Evolutionary conservation across 176 grass and related monocot genomes (phyloP).

Genomic region (Saccharum spontaneum): DNA sequence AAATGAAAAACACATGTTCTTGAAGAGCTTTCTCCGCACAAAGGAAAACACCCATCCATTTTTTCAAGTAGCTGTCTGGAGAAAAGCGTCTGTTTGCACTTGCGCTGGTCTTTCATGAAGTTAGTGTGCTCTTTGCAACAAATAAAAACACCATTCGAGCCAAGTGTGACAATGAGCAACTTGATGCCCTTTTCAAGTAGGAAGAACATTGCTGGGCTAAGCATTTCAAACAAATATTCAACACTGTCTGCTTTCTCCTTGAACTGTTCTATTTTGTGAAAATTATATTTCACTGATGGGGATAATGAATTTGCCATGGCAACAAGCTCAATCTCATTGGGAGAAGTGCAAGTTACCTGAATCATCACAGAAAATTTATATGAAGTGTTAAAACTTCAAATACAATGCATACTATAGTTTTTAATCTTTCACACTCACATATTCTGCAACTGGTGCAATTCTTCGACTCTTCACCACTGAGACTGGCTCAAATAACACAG

Average conservation of each 20-base stretch:
- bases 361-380: constrained; percentile 28
- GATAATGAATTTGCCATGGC: constrained; percentile 85
- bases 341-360: constrained; percentile 86
- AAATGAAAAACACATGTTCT: constrained; percentile 74
- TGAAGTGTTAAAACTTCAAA: constrained; percentile 15
- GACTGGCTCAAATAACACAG: constrained; percentile 93
- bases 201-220: constrained; percentile 74
- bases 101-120: constrained; percentile 42
- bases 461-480: constrained; percentile 77
- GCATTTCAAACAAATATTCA: constrained; percentile 72
- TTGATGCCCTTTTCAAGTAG: constrained; percentile 92
- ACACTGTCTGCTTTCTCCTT: constrained; percentile 37
- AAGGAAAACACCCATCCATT: constrained; percentile 32
- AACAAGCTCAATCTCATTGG: constrained; percentile 88
- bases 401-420: constrained; percentile 18
- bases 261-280: constrained; percentile 34
- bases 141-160: constrained; percentile 74
- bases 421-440: constrained; percentile 57
- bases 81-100: constrained; percentile 34
- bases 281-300: constrained; percentile 46
- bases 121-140: constrained; percentile 57
- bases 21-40: constrained; percentile 38
- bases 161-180: constrained; percentile 79
- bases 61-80: constrained; percentile 43
- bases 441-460: constrained; percentile 64